Evolutionary conservation across 495 filamentous ascomycete species (phyloP).

Genomic region (Penicillium herquei): DNA sequence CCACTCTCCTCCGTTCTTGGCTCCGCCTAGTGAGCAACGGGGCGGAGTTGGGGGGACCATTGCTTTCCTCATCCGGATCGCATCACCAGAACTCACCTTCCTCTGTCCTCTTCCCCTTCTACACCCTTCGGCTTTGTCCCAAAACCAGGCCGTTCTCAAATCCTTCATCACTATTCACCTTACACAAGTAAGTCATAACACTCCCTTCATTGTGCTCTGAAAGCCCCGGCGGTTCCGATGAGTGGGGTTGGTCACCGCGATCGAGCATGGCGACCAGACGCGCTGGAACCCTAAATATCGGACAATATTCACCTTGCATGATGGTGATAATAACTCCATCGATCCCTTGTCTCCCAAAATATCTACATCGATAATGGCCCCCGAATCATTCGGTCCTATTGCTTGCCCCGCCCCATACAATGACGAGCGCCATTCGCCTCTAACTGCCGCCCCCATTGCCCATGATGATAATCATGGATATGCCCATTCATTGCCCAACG

Average conservation of each 20-base stretch:
- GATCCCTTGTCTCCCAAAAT: background rate
- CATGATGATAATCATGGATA: background rate
- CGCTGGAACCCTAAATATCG: conserved; percentile 2
- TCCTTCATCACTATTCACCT: no score
- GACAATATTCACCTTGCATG: background rate
- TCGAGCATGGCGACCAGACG: conserved; percentile 2
- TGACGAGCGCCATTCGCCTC: conserved; percentile 5
- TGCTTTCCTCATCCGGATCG: conserved; percentile 17
- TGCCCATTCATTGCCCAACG: conserved; percentile 1
- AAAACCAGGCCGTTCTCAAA: background rate
- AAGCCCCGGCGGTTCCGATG: conserved; percentile 13
- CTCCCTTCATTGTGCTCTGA: background rate
- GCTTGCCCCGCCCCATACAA: conserved; percentile 2
- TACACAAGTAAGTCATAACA: background rate
- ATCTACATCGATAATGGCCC: background rate
- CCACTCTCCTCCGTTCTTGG: conserved; percentile 25
- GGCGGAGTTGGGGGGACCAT: conserved; percentile 21
- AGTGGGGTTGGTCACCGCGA: conserved; percentile 3
- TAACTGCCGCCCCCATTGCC: conserved; percentile 4
- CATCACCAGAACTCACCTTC: conserved; percentile 15
- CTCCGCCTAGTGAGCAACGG: conserved; percentile 11
- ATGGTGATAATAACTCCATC: background rate
- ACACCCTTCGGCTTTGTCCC: background rate
- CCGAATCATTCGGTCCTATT: background rate
- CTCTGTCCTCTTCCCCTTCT: background rate